Evolutionary conservation across 2,329 filamentous ascomycete genomes (phyloP).

Genomic region (Ambrosiella beaveri): DNA sequence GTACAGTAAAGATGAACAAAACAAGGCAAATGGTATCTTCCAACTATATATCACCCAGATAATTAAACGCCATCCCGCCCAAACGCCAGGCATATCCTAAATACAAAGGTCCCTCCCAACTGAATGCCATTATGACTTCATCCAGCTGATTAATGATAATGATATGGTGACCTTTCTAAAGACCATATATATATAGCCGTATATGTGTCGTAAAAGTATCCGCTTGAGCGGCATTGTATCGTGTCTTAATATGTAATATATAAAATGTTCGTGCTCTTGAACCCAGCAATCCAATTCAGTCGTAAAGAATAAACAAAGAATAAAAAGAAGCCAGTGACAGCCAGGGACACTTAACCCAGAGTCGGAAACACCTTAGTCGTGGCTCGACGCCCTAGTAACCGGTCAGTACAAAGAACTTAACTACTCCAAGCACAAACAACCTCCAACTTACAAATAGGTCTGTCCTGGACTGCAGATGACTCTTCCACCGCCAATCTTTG

Average conservation of each 20-base stretch:
- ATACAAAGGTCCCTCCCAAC: too few relatives aligned
- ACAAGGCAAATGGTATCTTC: background rate
- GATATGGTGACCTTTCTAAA: too few relatives aligned
- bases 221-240: background rate
- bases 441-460: conserved; percentile 24
- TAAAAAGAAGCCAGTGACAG: background rate
- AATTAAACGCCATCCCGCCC: too few relatives aligned
- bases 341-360: conserved; percentile 15
- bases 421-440: background rate
- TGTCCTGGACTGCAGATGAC: conserved; percentile 14
- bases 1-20: background rate
- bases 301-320: background rate
- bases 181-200: too few relatives aligned
- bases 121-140: too few relatives aligned
- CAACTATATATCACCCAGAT: background rate
- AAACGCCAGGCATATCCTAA: too few relatives aligned
- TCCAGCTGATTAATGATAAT: too few relatives aligned
- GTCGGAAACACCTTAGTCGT: conserved; percentile 28
- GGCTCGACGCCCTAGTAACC: conserved; percentile 24
- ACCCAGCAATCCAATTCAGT: background rate
- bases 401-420: background rate
- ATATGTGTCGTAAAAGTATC: too few relatives aligned
- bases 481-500: conserved; percentile 27
- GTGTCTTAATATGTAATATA: background rate
- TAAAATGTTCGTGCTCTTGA: background rate